A percentile compares a stretch with the other conserved stretches of the same genome.
phyloP scores from a whole-genome alignment of 176 grass and related monocot genomes.

The Melocanna baccifera region DNA sequence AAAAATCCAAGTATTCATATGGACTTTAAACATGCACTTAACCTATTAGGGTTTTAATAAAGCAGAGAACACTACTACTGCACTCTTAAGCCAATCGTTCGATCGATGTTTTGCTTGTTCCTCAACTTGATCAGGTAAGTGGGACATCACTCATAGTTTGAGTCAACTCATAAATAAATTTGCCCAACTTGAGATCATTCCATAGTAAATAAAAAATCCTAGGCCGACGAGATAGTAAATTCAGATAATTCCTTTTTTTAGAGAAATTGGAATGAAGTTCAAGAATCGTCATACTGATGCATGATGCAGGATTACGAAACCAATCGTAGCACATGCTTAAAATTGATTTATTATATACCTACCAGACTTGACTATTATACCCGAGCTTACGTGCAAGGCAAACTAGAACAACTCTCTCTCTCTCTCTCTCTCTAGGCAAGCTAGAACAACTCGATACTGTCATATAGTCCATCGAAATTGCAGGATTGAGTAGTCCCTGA shows the following conservation, averaged over 20 bases:
- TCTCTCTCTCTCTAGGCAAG: too few species aligned
- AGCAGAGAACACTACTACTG: neutral
- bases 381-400: too few species aligned
- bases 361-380: too few species aligned
- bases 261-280: neutral
- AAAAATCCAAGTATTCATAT: too few species aligned
- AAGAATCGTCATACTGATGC: neutral
- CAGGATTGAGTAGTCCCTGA: too few species aligned
- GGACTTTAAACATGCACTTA: neutral
- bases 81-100: too few species aligned
- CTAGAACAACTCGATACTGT: too few species aligned
- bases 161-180: neutral
- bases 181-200: neutral
- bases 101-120: neutral
- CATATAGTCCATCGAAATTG: too few species aligned
- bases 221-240: neutral
- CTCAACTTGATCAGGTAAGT: neutral
- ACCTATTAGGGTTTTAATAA: neutral
- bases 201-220: neutral
- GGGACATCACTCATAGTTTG: neutral
- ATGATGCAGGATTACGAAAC: neutral
- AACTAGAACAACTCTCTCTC: too few species aligned
- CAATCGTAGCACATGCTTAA: too few species aligned
- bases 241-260: neutral
- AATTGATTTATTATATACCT: too few species aligned